Evolutionary conservation across 441 rosid genomes (phyloP), one percentile per base, ranked within the genome.

Genomic region (Populus hybrid): DNA sequence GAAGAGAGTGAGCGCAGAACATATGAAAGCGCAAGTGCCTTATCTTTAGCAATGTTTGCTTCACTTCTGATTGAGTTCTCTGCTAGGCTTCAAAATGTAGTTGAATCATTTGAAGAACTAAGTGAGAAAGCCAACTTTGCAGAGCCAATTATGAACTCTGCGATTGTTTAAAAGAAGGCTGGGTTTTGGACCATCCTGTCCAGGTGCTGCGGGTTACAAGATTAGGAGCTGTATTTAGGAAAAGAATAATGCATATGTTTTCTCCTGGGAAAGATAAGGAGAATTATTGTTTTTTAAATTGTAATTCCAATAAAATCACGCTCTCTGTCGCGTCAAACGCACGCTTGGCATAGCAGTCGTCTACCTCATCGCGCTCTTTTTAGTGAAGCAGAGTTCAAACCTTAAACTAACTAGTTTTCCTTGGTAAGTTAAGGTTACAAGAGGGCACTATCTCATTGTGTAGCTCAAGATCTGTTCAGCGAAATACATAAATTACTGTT

Each of bases 51-150:
- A 3, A 92, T 95, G 9, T 92, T 91, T 81, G 80, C 92, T 46
- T 92, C 95, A 0, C 80, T 88, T n/a, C 38, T 89, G 82, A 91
- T 91, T 1, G 97, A 92, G 72, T 88, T 90, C 78, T 95, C 91
- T 14, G 95, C 97, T 0, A 84, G 97, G 81, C 85, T 92, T 12
- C 87, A 85, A 70, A 84, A 89, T 76, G 82, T 92, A 6, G 91
- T 92, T 11, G 85, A 85, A 12, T 83, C 90, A 1, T 91, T 85
- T 65, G 87, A 88, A 67, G 91, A 92, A 71, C 81, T 92, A 9
- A 79, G 95, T 78, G 82, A 76, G 32, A 83, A 86, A 72, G 95
- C 95, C 0, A 71, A 84, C 34, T 92, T 89, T 80, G 82, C 76
- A 73, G 91, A 87, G 14, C 85, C 87, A 26, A 24, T 5, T 23